phyloP scores from a whole-genome alignment of 306 rosid genomes.

The Prunus mongolica region DNA sequence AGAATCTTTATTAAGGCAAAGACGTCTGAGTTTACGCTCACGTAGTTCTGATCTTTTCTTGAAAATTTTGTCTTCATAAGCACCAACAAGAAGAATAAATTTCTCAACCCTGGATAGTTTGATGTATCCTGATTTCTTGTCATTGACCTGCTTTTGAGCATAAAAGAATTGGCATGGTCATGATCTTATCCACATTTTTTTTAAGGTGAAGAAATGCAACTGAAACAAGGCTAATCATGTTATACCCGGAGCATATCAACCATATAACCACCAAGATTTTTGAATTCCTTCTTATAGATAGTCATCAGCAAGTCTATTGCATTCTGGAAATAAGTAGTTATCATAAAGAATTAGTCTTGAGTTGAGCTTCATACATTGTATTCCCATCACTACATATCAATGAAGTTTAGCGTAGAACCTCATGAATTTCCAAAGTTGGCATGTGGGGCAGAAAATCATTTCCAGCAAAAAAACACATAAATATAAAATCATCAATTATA shows the following conservation, averaged over 20 bases:
- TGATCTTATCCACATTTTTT: not conserved
- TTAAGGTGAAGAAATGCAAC: not conserved
- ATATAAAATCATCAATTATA: constrained; percentile 55
- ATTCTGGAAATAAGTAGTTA: constrained; percentile 13
- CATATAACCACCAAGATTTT: constrained; percentile 49
- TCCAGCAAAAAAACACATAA: constrained; percentile 53
- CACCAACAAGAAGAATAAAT: constrained; percentile 43
- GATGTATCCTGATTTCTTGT: constrained; percentile 25
- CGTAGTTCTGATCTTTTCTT: constrained; percentile 32
- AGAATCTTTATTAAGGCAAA: not conserved
- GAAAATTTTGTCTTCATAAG: constrained; percentile 45
- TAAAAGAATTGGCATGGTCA: not conserved
- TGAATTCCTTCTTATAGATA: constrained; percentile 45
- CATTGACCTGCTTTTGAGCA: constrained; percentile 26
- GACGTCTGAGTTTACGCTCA: constrained; percentile 16
- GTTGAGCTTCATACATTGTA: no score
- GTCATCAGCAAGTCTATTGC: constrained; percentile 44
- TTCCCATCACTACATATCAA: not conserved
- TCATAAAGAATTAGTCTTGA: not conserved
- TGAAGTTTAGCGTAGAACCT: constrained; percentile 27
- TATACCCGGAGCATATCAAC: constrained; percentile 46
- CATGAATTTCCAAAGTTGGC: constrained; percentile 47
- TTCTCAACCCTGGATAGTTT: constrained; percentile 53
- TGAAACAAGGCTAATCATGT: not conserved
- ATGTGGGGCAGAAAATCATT: constrained; percentile 64